Evolutionary conservation across 257 asterid genomes (phyloP), one percentile per base, ranked within the genome.

Genomic region (Solanum ossicruentum): DNA sequence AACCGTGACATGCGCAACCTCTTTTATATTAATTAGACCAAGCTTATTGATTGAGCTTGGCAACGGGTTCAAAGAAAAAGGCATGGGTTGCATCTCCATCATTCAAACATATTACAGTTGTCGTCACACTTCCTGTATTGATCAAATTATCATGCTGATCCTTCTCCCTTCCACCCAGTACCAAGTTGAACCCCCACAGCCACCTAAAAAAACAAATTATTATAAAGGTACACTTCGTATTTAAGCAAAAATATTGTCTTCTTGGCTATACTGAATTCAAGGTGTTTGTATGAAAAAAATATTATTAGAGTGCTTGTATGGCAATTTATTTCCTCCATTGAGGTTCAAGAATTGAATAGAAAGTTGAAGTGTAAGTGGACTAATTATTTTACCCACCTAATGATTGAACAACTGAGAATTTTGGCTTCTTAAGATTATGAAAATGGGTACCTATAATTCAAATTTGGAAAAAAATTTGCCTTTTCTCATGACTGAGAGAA

Each of bases 91-190:
- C 93, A 65, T 81, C 23, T 82, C 49, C 86, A n/a, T 66, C 41
- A 51, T 61, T 65, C 39, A 18, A 51, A 71, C 90, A 32, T 83
- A 81, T 58, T 80, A 67, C 60, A 65, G 32, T 89, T 85, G 83
- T 86, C 91, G 69, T 26, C 88, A 16, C 81, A 23, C 82, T 70
- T 89, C 91, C 92, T 89, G 92, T 92, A 28, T 67, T 92, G 96
- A 93, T 92, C 93, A 86, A 81, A 88, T 84, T 79, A 85, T 87
- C 86, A 9, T 83, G 95, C 94, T 93, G 95, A 92, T 93, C 95
- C 94, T 86, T 8, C 23, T 71, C 58, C 81, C 15, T 49, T 75
- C n/a, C 21, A 75, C 60, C 39, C n/a, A 49, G n/a, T 18, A 75
- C 81, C 81, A 49, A 75, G 81, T 23, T 51, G 41, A 49, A 75